Base-by-base conservation (phyloP, 345 rosid genomes). In the Erodium maritimum region DNA sequence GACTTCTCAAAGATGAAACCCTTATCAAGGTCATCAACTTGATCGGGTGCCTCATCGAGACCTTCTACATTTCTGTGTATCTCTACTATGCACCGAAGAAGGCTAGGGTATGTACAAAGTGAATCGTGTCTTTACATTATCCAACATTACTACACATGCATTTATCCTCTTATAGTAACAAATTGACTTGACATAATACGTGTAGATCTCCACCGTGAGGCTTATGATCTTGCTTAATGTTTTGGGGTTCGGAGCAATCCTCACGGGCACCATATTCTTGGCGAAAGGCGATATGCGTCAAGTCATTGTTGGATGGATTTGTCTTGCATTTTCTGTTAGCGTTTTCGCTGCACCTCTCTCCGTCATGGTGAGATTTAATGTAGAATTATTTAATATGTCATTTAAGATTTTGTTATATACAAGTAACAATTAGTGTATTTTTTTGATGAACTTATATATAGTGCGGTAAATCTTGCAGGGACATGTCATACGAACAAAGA, bases 271-370 rank as follows among this genome's bases (percentile, higher is more conserved):
- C 6, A 50, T 77, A 61, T 79, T 75, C 68, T 59, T 85, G 1
- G 22, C 68, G 17, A 69, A 76, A 19, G 91, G 77, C 1, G 13
- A 17, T 4, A 58, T 24, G 17, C 88, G 95, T 14, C 65, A 67
- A 21, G 19, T 64, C 8, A 62, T 87, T 50, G 77, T 93, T 19
- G 99, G 96, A 54, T 85, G 87, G 78, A 70, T 87, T 24, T 87
- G 96, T 75, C 79, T 93, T 91, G 69, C 69, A 21, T 82, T 89
- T 56, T 64, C 97, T 48, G 62, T 89, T 4, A 34, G 71, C 56
- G 97, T 89, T 1, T 93, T 93, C 37, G 84, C 66, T 20, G 96
- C 99, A 12, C 97, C 99, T 19, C 97, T 89, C 45, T 75, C 78
- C 67, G 87, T 90, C 69, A 61, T 90, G 78, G 99, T 91, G 59